phyloP scores from a whole-genome alignment of 495 filamentous ascomycete genomes.

The Podospora bellae-mahoneyi region DNA sequence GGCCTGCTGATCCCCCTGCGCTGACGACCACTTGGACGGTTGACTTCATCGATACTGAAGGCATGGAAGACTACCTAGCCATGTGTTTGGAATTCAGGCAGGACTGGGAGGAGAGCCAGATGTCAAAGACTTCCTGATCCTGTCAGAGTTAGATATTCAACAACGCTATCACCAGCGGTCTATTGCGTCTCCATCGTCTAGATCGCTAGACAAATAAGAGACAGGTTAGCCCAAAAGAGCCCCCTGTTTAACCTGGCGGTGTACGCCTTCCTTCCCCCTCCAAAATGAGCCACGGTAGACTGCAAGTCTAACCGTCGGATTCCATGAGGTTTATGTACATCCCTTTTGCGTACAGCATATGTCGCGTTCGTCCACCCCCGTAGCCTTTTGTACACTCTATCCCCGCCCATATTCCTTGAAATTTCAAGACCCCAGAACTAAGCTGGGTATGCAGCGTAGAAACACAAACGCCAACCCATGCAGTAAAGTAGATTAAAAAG shows the following conservation, averaged over 20 bases:
- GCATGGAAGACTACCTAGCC: constrained; percentile 6
- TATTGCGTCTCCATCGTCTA: not conserved
- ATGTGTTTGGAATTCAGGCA: constrained; percentile 6
- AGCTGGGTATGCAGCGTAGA: constrained; percentile 12
- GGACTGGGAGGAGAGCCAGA: constrained; percentile 15
- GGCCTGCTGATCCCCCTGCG: constrained; percentile 11
- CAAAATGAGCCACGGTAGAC: not conserved
- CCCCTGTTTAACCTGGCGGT: not conserved
- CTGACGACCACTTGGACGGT: constrained; percentile 16
- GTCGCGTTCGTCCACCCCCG: not conserved
- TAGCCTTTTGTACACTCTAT: not conserved
- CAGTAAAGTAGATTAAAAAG: constrained; percentile 18
- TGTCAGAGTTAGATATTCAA: not conserved
- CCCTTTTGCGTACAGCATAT: not conserved
- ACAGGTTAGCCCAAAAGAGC: not conserved
- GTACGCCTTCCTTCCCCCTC: not conserved
- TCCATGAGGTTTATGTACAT: not conserved
- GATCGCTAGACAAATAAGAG: not conserved
- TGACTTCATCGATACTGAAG: not conserved
- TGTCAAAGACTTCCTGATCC: not conserved
- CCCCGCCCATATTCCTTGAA: not conserved
- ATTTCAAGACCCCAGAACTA: constrained; percentile 13
- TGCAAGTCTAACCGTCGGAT: not conserved
- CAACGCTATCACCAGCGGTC: not conserved
- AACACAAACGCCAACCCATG: constrained; percentile 23